Evolutionary conservation across 73 alveolate genomes (phyloP), one percentile per base, ranked within the genome.

Genomic region (Diophrys appendiculata): DNA sequence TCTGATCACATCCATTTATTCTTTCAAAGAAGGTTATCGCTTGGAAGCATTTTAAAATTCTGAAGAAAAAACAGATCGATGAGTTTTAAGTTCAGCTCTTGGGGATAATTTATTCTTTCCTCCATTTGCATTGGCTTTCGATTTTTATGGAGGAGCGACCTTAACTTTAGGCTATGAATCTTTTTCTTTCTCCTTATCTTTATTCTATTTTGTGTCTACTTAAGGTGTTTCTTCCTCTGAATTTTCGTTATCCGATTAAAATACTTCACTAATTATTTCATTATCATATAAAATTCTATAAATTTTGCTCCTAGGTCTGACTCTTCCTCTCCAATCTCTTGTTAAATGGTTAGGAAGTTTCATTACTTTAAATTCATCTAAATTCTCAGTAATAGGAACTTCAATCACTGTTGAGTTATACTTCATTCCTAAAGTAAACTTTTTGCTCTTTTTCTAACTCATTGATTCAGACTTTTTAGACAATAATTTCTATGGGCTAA

Each of bases 1-100:
- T 14, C 72, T 65, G 0, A 84, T 71, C 26, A 84, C 69, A 14
- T 84, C 92, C 83, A 84, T 76, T 24, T 84, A 79, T 68, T 84
- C 88, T 29, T 55, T 60, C 33, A 84, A 69, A 27, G 82, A 52
- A 25, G 53, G 55, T 60, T 60, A 60, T 60, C 71, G 8, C 71
- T 60, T 60, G 26, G 33, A 3, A 23, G 26, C 31, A 60, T 60
- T 25, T n/a, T 13, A 3, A 60, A 23, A 25, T 29, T 43, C 60
- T 11, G 60, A 18, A 43, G n/a, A 11, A 43, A 5, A 11, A 43
- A 43, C 18, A 11, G n/a, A 5, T 18, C 18, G 5, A 43, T 43
- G 60, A 43, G 60, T 43, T 18, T 43, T 43, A 11, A 43, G 18
- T 43, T 43, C 60, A 43, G n/a, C 18, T 18, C 60, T 5, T 43